These are phyloP conservation scores for Betula pendula DNA, from an alignment of 306 rosid genomes.

Conservation along the genomic window DNA sequence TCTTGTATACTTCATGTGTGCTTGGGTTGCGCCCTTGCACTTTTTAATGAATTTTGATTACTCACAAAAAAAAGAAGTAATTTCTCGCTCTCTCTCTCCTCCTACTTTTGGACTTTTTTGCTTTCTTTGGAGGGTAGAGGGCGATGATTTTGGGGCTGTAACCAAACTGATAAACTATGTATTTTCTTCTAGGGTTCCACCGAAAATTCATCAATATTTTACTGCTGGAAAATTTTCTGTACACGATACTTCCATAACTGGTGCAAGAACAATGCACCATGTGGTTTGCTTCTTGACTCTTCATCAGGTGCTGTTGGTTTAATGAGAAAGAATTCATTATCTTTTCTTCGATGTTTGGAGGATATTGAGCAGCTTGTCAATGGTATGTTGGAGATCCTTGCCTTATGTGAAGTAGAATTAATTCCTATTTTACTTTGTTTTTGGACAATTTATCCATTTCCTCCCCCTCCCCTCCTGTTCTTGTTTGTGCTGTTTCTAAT, in stretches of 20 bases:
- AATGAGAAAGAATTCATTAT: conserved; percentile 71
- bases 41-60: too few relatives aligned
- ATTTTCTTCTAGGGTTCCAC: conserved; percentile 55
- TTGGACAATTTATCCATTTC: neutral
- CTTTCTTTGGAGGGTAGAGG: conserved; percentile 6
- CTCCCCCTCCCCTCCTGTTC: conserved; percentile 9
- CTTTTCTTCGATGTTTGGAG: conserved; percentile 77
- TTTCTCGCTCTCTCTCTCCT: conserved; percentile 17
- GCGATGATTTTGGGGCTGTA: neutral
- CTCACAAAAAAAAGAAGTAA: neutral
- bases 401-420: neutral
- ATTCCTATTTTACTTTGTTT: neutral
- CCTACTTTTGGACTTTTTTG: conserved; percentile 6
- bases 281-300: conserved; percentile 71
- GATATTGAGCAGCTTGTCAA: conserved; percentile 74
- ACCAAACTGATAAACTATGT: conserved; percentile 32
- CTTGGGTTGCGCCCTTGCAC: too few relatives aligned
- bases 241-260: conserved; percentile 71
- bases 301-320: conserved; percentile 62
- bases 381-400: conserved; percentile 46
- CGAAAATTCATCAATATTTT: conserved; percentile 57
- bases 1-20: too few relatives aligned
- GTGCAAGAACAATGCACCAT: conserved; percentile 78
- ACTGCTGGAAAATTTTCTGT: conserved; percentile 78
- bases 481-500: conserved; percentile 1